Evolutionary conservation across 192 early-diverging fungal genomes (phyloP).

Genomic region (Piromyces sp.): DNA sequence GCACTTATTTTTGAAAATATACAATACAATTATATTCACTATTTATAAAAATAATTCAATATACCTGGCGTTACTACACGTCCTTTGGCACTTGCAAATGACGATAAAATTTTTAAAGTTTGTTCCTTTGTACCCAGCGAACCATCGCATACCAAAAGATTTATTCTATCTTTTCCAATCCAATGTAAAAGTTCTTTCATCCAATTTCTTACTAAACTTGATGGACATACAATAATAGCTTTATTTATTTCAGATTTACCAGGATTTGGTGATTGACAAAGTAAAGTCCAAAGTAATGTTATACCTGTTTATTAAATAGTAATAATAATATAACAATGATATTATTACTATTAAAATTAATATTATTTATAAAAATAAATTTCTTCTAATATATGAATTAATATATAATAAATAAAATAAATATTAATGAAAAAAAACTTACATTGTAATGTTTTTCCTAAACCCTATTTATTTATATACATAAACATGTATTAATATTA

Average conservation of each 20-base stretch:
- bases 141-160: conserved; percentile 73
- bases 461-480: conserved; percentile 11
- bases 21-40: too few relatives aligned
- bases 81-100: conserved; percentile 69
- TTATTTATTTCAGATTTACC: conserved; percentile 92
- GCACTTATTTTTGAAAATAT: too few relatives aligned
- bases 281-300: conserved; percentile 87
- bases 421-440: neutral
- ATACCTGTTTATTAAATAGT: too few relatives aligned
- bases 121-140: conserved; percentile 77
- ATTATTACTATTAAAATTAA: neutral
- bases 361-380: neutral
- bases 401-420: too few relatives aligned
- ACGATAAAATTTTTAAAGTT: conserved; percentile 49
- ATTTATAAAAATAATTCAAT: neutral
- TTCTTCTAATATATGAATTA: too few relatives aligned
- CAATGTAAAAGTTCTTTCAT: conserved; percentile 84
- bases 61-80: conserved; percentile 27
- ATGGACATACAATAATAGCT: conserved; percentile 91
- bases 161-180: conserved; percentile 69
- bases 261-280: conserved; percentile 70
- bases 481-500: too few relatives aligned
- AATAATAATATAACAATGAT: too few relatives aligned
- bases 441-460: conserved; percentile 54
- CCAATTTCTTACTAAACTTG: conserved; percentile 92